Base-by-base conservation (phyloP, 352 stramenopile species). In the Pythium apleroticum region DNA sequence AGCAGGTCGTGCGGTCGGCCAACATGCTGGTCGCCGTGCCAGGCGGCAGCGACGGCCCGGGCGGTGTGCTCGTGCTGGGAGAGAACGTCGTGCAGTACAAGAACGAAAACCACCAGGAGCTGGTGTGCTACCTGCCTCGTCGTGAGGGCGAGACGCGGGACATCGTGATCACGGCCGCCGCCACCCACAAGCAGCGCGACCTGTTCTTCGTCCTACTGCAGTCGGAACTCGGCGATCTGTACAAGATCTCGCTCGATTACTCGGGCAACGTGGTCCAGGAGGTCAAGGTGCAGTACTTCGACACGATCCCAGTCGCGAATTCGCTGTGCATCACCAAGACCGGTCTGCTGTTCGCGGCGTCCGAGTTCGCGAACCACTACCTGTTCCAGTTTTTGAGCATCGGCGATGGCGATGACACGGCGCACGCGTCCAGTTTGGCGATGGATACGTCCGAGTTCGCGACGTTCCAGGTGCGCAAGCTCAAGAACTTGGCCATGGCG, bases 191-290 rank as follows among this genome's bases (percentile, higher is more conserved):
- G 69, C 93, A 99, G 59, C 80, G 87, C 50, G 87, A 95, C 65
- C 85, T 99, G 53, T 99, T 99, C 66, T 99, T 99, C 80, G 97
- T 98, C 46, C 66, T 99, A 27, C 72, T 98, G 24, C 98, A 99
- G 80, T 98, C 90, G 1, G 98, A 99, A 73, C 76, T 99, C 27
- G 98, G 98, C 31, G 98, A 99, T 80, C 73, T 99, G 30, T 99
- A 98, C 88, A 99, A 99, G 75, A 91, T 99, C 28, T 98, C 93
- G 33, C 77, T 99, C 15, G 81, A 92, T 25, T 88, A 98, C 71
- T 80, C 90, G 27, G 78, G 84, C 11, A 88, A 82, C 25, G 80
- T 82, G 10, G 88, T 95, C 35, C 86, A 90, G 31, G 84, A 95
- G 55, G 80, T 97, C 52, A 97, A 93, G 62, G 85, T 93, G 22